phyloP scores from a whole-genome alignment of 345 rosid genomes.

The Brassica juncea region DNA sequence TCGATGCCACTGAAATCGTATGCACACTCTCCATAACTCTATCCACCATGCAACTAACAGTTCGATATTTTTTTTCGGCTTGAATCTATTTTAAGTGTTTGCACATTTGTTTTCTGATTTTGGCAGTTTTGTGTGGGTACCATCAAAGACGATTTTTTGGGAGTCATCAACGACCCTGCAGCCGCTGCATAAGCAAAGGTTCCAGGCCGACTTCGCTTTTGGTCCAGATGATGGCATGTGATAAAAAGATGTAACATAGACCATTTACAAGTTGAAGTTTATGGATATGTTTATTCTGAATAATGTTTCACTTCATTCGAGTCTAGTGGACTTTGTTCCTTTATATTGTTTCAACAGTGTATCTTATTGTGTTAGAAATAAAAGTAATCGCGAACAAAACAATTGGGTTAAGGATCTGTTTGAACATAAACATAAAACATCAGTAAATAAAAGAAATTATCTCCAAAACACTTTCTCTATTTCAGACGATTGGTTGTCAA shows the following conservation, averaged over 20 bases:
- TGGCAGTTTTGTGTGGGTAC: constrained; percentile 95
- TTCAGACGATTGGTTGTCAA: constrained; percentile 94
- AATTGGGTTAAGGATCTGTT: not conserved
- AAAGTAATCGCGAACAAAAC: not conserved
- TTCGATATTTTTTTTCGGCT: not conserved
- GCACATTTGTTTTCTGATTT: constrained; percentile 5
- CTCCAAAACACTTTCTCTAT: constrained; percentile 53
- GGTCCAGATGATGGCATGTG: not conserved
- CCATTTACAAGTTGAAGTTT: not conserved
- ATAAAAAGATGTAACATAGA: not conserved
- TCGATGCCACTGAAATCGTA: constrained; percentile 91
- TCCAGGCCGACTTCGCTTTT: not conserved
- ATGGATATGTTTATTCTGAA: not conserved
- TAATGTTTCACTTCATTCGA: not conserved
- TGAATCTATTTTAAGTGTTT: not conserved
- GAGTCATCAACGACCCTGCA: constrained; percentile 88
- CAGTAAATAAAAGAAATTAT: too few species aligned
- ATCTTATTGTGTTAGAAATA: too few species aligned
- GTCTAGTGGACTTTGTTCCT: not conserved
- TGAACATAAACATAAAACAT: not conserved
- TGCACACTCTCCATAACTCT: constrained; percentile 19
- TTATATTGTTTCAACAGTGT: too few species aligned
- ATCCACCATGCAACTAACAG: not conserved
- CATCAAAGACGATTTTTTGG: constrained; percentile 91
- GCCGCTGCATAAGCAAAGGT: constrained; percentile 49